Conservation (phyloP, 345 rosid species). For the Eucalyptus sp. region DNA sequence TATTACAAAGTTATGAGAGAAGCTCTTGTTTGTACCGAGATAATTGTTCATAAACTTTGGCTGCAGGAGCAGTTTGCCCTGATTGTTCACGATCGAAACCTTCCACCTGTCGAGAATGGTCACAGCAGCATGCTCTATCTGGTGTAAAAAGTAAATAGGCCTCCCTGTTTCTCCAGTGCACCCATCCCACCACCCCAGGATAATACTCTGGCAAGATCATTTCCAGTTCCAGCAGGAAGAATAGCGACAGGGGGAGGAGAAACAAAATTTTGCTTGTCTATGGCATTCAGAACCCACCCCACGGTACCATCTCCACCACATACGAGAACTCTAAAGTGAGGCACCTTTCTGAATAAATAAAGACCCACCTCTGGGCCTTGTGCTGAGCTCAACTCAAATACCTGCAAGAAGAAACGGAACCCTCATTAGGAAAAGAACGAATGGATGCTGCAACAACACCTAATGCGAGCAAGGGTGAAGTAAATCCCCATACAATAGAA, state of each 20-base stretch:
- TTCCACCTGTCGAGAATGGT: slow-evolving; percentile 93
- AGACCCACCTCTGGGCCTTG: slow-evolving; percentile 87
- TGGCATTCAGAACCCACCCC: slow-evolving; percentile 84
- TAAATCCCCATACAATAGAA: neutral
- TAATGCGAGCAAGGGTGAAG: neutral
- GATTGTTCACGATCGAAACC: slow-evolving; percentile 46
- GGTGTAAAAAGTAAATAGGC: slow-evolving; percentile 51
- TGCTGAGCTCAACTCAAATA: slow-evolving; percentile 63
- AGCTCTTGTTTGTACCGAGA: slow-evolving; percentile 37
- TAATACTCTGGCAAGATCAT: slow-evolving; percentile 85
- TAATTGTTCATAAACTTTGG: slow-evolving; percentile 86
- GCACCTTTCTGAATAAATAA: slow-evolving; percentile 68
- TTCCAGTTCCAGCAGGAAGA: slow-evolving; percentile 96
- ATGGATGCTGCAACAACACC: neutral
- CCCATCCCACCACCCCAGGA: slow-evolving; percentile 90
- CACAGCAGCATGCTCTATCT: slow-evolving; percentile 78
- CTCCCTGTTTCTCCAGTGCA: slow-evolving; percentile 79
- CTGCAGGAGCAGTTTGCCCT: slow-evolving; percentile 47
- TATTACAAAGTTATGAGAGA: neutral
- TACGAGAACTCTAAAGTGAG: slow-evolving; percentile 84
- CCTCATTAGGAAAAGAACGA: neutral
- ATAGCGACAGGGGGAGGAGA: slow-evolving; percentile 96
- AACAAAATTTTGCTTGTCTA: slow-evolving; percentile 75
- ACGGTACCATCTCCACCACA: slow-evolving; percentile 96
- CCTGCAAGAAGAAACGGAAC: slow-evolving; percentile 21